A percentile compares a stretch with the other conserved stretches of the same genome.
Evolutionary conservation across 805 yeast genomes (phyloP).

Genomic region (Blastobotrys americana): DNA sequence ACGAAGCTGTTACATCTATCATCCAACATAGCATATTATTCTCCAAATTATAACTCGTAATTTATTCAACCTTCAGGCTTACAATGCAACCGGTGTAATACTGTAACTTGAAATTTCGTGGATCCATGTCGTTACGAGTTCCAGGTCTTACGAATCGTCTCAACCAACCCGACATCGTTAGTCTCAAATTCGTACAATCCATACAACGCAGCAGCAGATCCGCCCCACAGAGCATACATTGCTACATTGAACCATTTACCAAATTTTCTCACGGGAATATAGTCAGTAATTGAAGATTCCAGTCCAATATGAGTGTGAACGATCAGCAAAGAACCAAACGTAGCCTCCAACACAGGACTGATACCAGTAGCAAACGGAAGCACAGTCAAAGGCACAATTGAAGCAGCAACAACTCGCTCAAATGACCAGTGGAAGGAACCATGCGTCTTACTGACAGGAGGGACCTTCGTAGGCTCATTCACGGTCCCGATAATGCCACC

Average conservation of each 20-base stretch:
- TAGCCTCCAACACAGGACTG: constrained; percentile 64
- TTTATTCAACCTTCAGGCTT: background rate
- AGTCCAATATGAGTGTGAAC: constrained; percentile 82
- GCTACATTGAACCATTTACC: constrained; percentile 70
- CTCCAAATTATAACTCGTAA: background rate
- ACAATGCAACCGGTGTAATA: background rate
- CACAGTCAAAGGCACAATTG: constrained; percentile 68
- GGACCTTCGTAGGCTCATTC: constrained; percentile 75
- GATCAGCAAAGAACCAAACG: constrained; percentile 56
- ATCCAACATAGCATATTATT: background rate
- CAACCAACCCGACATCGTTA: constrained; percentile 69
- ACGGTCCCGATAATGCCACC: constrained; percentile 90
- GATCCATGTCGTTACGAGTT: too few relatives aligned
- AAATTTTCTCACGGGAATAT: constrained; percentile 79
- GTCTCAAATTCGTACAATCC: constrained; percentile 77
- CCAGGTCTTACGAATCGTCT: constrained; percentile 61
- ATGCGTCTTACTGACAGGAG: constrained; percentile 54
- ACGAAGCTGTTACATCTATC: background rate
- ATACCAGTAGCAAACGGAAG: constrained; percentile 59
- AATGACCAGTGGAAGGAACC: constrained; percentile 94
- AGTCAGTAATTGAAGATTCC: constrained; percentile 86
- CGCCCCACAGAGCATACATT: constrained; percentile 58
- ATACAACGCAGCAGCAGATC: constrained; percentile 61
- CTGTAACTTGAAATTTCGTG: constrained; percentile 4
- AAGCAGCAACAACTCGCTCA: constrained; percentile 64